phyloP scores from a whole-genome alignment of 306 rosid genomes.

The Hippophae tibetana region DNA sequence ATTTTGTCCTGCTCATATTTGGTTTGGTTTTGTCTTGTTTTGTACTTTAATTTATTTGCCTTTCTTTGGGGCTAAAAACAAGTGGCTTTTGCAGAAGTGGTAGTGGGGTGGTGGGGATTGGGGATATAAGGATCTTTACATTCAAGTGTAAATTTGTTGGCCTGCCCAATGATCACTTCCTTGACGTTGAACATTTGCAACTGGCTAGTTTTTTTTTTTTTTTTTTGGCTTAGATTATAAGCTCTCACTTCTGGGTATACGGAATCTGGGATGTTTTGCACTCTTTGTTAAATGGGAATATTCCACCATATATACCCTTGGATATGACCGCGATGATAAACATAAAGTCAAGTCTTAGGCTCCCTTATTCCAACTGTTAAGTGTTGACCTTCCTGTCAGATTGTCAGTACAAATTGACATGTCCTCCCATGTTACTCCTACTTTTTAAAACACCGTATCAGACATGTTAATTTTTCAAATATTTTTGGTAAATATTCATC shows the following conservation, averaged over 20 bases:
- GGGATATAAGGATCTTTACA: conserved; percentile 19
- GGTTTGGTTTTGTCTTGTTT: neutral
- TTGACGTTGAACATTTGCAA: conserved; percentile 2
- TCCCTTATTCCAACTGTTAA: neutral
- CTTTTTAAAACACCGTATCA: too few relatives aligned
- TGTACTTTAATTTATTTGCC: conserved; percentile 7
- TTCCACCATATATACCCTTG: conserved; percentile 21
- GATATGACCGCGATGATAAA: conserved; percentile 6
- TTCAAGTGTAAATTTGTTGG: neutral
- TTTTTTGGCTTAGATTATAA: conserved; percentile 2
- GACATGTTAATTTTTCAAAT: too few relatives aligned
- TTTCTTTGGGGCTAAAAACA: conserved; percentile 7
- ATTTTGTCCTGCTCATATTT: neutral
- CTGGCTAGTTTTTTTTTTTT: neutral
- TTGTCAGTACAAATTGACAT: neutral
- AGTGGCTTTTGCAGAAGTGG: conserved; percentile 11
- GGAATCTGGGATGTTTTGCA: neutral
- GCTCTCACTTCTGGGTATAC: conserved; percentile 6
- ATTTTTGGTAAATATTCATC: too few relatives aligned
- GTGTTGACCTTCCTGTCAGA: neutral
- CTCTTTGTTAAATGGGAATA: conserved; percentile 16
- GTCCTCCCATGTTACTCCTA: neutral
- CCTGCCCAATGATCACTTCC: conserved; percentile 6
- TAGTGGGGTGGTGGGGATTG: conserved; percentile 8
- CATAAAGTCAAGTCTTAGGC: conserved; percentile 17